phyloP scores from a whole-genome alignment of 2,329 filamentous ascomycete species.

The Aspergillus sp. region DNA sequence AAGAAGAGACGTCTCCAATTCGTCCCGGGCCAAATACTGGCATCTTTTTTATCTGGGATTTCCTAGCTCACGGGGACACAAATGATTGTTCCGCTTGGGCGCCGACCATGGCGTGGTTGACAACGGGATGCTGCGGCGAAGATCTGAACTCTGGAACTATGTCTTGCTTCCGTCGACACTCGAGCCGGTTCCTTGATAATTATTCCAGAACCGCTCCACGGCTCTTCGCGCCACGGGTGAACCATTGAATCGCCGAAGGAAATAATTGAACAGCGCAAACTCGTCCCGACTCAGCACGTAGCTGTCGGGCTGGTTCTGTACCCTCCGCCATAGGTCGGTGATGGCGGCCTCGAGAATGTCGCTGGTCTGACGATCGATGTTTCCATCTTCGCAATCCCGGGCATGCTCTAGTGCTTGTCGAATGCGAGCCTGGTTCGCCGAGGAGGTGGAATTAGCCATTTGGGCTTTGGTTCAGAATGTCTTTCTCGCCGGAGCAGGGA shows the following conservation, averaged over 20 bases:
- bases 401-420: constrained; percentile 72
- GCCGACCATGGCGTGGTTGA: constrained; percentile 1
- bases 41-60: neutral
- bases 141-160: constrained; percentile 12
- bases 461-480: constrained; percentile 6
- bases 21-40: neutral
- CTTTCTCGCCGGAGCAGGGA: neutral
- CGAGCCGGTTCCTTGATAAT: constrained; percentile 26
- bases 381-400: constrained; percentile 68
- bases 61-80: neutral
- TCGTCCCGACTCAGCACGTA: constrained; percentile 76
- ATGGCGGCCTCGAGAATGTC: constrained; percentile 66
- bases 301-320: constrained; percentile 61
- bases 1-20: neutral
- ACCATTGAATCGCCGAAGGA: constrained; percentile 64
- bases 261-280: constrained; percentile 86
- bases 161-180: constrained; percentile 25
- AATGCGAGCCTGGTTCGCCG: constrained; percentile 47
- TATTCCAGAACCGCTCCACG: constrained; percentile 59
- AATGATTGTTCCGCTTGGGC: neutral
- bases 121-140: neutral
- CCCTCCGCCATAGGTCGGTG: constrained; percentile 64
- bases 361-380: constrained; percentile 61
- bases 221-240: constrained; percentile 51
- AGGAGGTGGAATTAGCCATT: constrained; percentile 38